Percentiles rank a stretch among this genome's conserved stretches.
Conservation (phyloP, 805 yeast genomes). For the Myxozyma vanderwaltii region DNA sequence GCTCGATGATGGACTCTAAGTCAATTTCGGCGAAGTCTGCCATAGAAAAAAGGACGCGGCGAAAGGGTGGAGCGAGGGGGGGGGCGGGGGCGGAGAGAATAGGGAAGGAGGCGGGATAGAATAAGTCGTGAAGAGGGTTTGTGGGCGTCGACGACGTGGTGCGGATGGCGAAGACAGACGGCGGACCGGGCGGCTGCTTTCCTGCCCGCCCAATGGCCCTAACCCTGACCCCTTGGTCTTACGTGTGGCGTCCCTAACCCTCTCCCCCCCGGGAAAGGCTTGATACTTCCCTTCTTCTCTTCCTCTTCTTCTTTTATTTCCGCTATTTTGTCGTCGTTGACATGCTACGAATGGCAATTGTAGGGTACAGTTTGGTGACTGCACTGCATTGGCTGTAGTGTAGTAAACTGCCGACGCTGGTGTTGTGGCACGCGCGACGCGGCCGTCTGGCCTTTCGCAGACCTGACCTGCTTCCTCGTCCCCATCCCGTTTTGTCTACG, state of each 20-base stretch:
- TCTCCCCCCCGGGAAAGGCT: too few relatives aligned
- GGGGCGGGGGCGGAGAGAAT: neutral
- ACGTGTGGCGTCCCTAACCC: neutral
- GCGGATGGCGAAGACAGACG: neutral
- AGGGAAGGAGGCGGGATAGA: neutral
- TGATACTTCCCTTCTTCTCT: too few relatives aligned
- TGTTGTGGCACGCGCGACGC: too few relatives aligned
- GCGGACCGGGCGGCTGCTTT: constrained; percentile 15
- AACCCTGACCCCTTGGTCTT: neutral
- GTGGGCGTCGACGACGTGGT: neutral
- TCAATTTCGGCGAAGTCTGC: constrained; percentile 68
- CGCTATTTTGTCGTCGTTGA: too few relatives aligned
- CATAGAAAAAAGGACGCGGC: constrained; percentile 14
- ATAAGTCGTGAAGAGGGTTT: neutral
- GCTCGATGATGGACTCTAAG: constrained; percentile 94
- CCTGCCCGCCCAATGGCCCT: neutral
- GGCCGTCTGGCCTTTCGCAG: too few relatives aligned
- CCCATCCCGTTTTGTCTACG: too few relatives aligned
- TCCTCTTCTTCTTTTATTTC: too few relatives aligned
- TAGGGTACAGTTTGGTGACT: too few relatives aligned
- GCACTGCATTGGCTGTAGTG: too few relatives aligned
- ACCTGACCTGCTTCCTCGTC: too few relatives aligned
- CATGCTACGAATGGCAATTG: too few relatives aligned
- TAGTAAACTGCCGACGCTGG: too few relatives aligned
- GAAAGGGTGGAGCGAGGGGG: constrained; percentile 3